Percentiles rank a stretch among this genome's conserved stretches.
Conservation (phyloP, 495 filamentous ascomycete species). For the Gamarada debralockiae region DNA sequence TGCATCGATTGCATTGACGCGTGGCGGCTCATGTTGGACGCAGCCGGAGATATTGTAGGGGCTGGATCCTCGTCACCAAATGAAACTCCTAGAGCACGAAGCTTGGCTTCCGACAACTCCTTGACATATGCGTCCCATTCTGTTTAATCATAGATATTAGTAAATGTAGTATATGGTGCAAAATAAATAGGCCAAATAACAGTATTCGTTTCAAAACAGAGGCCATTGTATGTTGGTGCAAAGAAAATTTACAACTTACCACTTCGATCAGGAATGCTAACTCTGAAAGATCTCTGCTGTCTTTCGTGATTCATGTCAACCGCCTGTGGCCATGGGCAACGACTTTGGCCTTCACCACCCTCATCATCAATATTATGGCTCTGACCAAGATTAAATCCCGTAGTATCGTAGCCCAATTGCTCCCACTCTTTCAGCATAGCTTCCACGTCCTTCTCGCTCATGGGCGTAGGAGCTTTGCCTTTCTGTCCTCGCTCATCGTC, state of each 20-base stretch:
- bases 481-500: slow-evolving; percentile 62
- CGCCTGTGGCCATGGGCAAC: slow-evolving; percentile 67
- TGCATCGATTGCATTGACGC: slow-evolving; percentile 55
- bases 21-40: slow-evolving; percentile 54
- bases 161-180: slow-evolving; percentile 1
- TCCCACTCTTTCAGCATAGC: slow-evolving; percentile 68
- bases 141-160: slow-evolving; percentile 4
- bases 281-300: slow-evolving; percentile 45
- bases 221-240: too few species aligned
- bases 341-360: slow-evolving; percentile 54
- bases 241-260: slow-evolving; percentile 8
- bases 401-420: slow-evolving; percentile 67
- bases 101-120: slow-evolving; percentile 79
- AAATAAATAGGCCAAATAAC: neutral
- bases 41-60: slow-evolving; percentile 39
- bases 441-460: slow-evolving; percentile 58
- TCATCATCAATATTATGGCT: slow-evolving; percentile 23
- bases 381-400: slow-evolving; percentile 64
- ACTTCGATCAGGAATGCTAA: slow-evolving; percentile 71
- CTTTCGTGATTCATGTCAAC: slow-evolving; percentile 54
- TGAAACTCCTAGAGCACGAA: slow-evolving; percentile 83
- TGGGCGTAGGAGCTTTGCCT: slow-evolving; percentile 52
- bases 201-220: neutral
- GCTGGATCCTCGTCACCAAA: slow-evolving; percentile 66
- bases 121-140: slow-evolving; percentile 80